These are phyloP conservation scores for Isabelozyma gotoi DNA, from an alignment of 805 yeast genomes.

Conservation along the genomic window DNA sequence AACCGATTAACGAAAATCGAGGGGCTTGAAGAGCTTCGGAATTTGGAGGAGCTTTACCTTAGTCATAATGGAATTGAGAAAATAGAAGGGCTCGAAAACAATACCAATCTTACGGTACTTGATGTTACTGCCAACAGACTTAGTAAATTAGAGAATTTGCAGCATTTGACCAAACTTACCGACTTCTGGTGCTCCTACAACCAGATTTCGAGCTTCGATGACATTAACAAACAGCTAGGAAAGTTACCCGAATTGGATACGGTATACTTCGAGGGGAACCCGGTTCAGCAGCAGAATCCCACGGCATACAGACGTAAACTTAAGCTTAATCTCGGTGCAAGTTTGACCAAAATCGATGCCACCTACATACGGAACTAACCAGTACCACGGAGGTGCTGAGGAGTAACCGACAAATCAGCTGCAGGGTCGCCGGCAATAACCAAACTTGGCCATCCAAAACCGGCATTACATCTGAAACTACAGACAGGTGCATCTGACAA, in stretches of 20 bases:
- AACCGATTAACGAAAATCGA: constrained; percentile 77
- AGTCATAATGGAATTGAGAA: constrained; percentile 78
- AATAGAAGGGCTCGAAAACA: constrained; percentile 76
- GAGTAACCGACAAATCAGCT: not conserved
- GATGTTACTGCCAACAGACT: constrained; percentile 82
- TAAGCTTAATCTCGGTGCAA: constrained; percentile 66
- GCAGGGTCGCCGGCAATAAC: not conserved
- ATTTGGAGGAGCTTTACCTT: constrained; percentile 82
- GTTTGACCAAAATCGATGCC: constrained; percentile 86
- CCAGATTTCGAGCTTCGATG: constrained; percentile 63
- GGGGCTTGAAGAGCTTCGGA: constrained; percentile 69
- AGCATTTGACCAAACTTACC: constrained; percentile 68
- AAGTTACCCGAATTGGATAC: constrained; percentile 69
- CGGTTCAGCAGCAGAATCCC: constrained; percentile 70
- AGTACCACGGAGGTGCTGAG: not conserved
- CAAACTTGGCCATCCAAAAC: too few species aligned
- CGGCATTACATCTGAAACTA: not conserved
- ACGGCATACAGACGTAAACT: constrained; percentile 85
- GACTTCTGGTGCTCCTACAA: constrained; percentile 95
- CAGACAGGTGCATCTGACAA: too few species aligned
- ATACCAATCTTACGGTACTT: constrained; percentile 63
- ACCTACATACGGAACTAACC: constrained; percentile 50
- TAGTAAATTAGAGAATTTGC: constrained; percentile 57
- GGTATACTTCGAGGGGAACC: constrained; percentile 92
- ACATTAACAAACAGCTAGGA: constrained; percentile 65